phyloP scores from a whole-genome alignment of 768 basidiomycete genomes.

The Termitomyces sp. region DNA sequence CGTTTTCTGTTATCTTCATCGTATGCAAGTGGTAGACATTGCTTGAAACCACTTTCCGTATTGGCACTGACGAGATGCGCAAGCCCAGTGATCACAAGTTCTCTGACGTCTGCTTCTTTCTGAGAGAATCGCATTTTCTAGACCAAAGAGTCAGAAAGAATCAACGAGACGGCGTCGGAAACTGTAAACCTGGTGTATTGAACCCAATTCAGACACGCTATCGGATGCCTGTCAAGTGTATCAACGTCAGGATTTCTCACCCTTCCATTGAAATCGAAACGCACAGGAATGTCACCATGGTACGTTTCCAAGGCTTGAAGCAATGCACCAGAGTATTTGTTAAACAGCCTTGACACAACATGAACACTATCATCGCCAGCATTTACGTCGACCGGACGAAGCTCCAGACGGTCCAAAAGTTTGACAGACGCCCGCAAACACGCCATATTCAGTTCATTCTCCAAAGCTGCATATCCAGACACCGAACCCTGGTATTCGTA shows the following conservation, averaged over 20 bases:
- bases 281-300: slow-evolving; percentile 44
- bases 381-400: slow-evolving; percentile 53
- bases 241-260: slow-evolving; percentile 2
- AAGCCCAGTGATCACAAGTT: slow-evolving; percentile 76
- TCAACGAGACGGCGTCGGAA: background rate
- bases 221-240: slow-evolving; percentile 39
- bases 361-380: slow-evolving; percentile 64
- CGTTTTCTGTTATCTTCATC: slow-evolving; percentile 67
- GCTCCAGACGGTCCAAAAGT: slow-evolving; percentile 69
- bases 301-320: slow-evolving; percentile 56
- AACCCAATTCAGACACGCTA: slow-evolving; percentile 44
- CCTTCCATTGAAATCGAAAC: slow-evolving; percentile 7
- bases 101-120: slow-evolving; percentile 61
- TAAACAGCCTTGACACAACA: slow-evolving; percentile 74
- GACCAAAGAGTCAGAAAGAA: background rate
- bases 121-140: slow-evolving; percentile 43
- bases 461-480: slow-evolving; percentile 31
- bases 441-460: slow-evolving; percentile 68
- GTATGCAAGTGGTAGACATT: slow-evolving; percentile 78
- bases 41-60: slow-evolving; percentile 85
- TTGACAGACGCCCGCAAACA: slow-evolving; percentile 74
- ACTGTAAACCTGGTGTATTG: slow-evolving; percentile 38
- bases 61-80: slow-evolving; percentile 82
- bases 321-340: slow-evolving; percentile 68
- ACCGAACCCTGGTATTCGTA: slow-evolving; percentile 28